phyloP scores from a whole-genome alignment of 768 basidiomycete species.

The Sporobolomyces pararoseus region DNA sequence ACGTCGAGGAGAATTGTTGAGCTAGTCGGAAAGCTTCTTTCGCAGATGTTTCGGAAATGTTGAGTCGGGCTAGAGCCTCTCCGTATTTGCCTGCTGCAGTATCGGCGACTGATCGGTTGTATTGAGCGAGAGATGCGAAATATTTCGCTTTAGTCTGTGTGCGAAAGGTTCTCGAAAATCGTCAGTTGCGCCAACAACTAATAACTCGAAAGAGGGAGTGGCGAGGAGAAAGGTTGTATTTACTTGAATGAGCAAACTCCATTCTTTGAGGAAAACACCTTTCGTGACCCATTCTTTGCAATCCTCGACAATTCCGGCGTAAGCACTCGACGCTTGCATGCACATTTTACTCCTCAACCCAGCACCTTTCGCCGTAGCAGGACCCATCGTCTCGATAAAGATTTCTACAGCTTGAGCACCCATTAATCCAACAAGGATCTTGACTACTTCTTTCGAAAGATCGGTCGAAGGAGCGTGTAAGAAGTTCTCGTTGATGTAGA shows the following conservation, averaged over 20 bases:
- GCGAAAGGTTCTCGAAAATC: not conserved
- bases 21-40: constrained; percentile 76
- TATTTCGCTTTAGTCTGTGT: constrained; percentile 85
- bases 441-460: constrained; percentile 87
- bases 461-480: constrained; percentile 95
- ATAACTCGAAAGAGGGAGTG: no score
- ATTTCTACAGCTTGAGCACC: constrained; percentile 92
- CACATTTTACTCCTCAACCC: constrained; percentile 75
- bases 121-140: constrained; percentile 79
- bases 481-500: constrained; percentile 99
- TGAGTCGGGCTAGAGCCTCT: constrained; percentile 74
- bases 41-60: constrained; percentile 68
- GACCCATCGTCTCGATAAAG: constrained; percentile 65
- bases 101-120: constrained; percentile 78
- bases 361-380: constrained; percentile 85
- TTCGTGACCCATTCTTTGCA: constrained; percentile 96
- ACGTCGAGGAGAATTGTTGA: constrained; percentile 64
- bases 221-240: no score
- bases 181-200: no score
- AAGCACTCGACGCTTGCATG: constrained; percentile 75
- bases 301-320: constrained; percentile 76
- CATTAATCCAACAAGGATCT: constrained; percentile 81
- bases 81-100: constrained; percentile 73
- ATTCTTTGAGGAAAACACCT: constrained; percentile 89
- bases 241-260: constrained; percentile 82